Evolutionary conservation across 768 basidiomycete genomes (phyloP), one percentile per base, ranked within the genome.

Genomic region (Russula sp.): DNA sequence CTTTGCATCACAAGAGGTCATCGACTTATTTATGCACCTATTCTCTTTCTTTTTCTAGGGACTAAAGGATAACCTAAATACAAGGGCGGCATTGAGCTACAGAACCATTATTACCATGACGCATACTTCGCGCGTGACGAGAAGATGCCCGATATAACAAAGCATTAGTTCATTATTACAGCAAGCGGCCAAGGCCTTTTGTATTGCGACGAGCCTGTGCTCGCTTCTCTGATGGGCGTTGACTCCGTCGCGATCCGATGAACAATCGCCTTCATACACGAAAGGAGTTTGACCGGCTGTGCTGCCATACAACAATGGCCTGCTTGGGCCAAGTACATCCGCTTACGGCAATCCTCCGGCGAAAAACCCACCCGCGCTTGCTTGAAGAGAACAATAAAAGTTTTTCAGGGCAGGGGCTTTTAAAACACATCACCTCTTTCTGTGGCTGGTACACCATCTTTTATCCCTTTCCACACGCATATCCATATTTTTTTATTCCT

Each of bases 31-130:
- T 61, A 54, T 60, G 34, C 16, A 40, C 20, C 46, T 3, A 16
- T 52, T 20, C 13, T 26, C 8, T 32, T 16, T 30, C 30, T 32
- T 24, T n/a, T 58, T 13, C 14, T 24, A n/a, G 54, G 54, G 46
- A 40, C 40, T 16, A 30, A 40, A 28, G 24, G 40, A 46, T 32
- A 22, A 34, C 28, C 34, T 57, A 44, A 26, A 44, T 38, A 64
- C 52, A 64, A 59, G 44, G 63, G 38, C 62, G 32, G 38, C 28
- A 24, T 48, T 46, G 36, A 18, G 52, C 51, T 16, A 18, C 52
- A 20, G 51, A 30, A 24, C 38, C 38, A 40, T 40, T 16, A 40
- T 48, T 51, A 57, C 22, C 40, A 42, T 48, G 50, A 34, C 62
- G 26, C 20, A 30, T 10, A 16, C 54, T 30, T 60, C 11, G 38